These are phyloP conservation scores for Apocynum venetum DNA, from an alignment of 257 asterid species.

Conservation along the genomic window DNA sequence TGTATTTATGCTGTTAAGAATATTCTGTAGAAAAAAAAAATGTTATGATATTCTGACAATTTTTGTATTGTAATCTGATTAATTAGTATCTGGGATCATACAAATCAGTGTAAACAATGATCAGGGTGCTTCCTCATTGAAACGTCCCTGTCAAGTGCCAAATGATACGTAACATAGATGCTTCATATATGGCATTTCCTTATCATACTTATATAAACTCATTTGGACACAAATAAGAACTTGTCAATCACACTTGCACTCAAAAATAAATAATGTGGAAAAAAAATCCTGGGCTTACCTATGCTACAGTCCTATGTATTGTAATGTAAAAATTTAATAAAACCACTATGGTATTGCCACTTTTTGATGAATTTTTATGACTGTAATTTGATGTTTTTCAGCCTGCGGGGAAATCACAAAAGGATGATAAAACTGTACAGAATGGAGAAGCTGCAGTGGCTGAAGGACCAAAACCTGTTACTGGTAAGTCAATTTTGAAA, in stretches of 20 bases:
- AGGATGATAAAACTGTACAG: slow-evolving; percentile 39
- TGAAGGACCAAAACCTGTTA: slow-evolving; percentile 32
- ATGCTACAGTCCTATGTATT: not conserved
- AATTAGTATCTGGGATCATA: not conserved
- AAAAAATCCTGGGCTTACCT: not conserved
- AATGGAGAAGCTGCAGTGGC: slow-evolving; percentile 31
- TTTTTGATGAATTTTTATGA: not conserved
- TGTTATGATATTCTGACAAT: not conserved
- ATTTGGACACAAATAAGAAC: not conserved
- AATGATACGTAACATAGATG: not conserved
- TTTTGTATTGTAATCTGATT: not conserved
- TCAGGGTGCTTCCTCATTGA: not conserved
- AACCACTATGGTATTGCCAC: not conserved
- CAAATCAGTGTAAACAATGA: not conserved
- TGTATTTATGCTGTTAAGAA: no score
- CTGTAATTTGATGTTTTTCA: slow-evolving; percentile 29
- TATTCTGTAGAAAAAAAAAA: no score
- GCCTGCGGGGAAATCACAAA: slow-evolving; percentile 84
- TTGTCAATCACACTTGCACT: no score
- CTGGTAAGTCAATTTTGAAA: slow-evolving; percentile 37
- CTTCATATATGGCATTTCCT: not conserved
- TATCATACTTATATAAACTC: not conserved
- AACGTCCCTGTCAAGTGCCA: not conserved
- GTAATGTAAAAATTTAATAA: not conserved
- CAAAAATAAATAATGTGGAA: not conserved